These are phyloP conservation scores for Sordariomycetes sp. DNA, from an alignment of 2,329 filamentous ascomycete genomes.

Conservation along the genomic window DNA sequence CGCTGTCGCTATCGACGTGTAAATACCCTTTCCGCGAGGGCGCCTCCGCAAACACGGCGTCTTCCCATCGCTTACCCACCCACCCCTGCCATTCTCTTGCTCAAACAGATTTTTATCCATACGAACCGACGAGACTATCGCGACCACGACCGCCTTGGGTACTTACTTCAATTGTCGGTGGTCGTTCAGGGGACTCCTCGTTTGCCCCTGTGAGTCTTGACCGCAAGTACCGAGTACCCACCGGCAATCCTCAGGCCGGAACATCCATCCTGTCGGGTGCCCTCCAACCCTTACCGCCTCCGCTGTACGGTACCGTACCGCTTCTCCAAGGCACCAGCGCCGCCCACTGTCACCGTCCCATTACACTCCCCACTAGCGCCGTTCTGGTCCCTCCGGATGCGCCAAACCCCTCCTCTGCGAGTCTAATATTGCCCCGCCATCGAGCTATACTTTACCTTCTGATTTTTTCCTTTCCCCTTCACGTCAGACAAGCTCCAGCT, in stretches of 20 bases:
- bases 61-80: constrained; percentile 2
- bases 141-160: not conserved
- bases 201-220: not conserved
- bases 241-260: not conserved
- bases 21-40: not conserved
- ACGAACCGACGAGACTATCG: not conserved
- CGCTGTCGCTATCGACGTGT: not conserved
- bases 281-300: not conserved
- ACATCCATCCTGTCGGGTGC: not conserved
- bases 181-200: not conserved
- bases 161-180: not conserved
- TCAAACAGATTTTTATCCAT: not conserved
- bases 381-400: not conserved
- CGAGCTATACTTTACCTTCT: not conserved
- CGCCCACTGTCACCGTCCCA: not conserved
- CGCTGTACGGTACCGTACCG: not conserved
- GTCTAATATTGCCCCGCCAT: not conserved
- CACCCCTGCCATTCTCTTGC: not conserved
- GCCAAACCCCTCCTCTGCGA: not conserved
- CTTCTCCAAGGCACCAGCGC: not conserved
- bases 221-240: not conserved
- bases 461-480: not conserved
- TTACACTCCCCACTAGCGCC: not conserved
- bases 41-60: not conserved
- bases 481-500: not conserved